phyloP scores from a whole-genome alignment of 495 filamentous ascomycete genomes.

The Tuber indicum region DNA sequence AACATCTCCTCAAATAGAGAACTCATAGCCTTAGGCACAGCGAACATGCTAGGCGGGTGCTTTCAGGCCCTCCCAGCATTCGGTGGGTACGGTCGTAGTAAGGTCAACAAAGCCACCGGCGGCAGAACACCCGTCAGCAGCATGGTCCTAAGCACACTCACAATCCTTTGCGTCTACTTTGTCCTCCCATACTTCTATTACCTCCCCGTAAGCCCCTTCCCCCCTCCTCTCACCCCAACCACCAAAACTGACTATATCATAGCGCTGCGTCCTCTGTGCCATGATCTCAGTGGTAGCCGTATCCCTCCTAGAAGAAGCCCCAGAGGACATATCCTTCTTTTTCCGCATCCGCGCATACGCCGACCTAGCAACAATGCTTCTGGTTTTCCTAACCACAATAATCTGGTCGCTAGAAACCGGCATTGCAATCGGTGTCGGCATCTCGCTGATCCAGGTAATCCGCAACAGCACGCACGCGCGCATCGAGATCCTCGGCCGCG shows the following conservation, averaged over 20 bases:
- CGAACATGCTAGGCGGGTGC: slow-evolving; percentile 82
- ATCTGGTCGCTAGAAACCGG: slow-evolving; percentile 82
- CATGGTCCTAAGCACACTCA: slow-evolving; percentile 73
- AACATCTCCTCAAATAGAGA: slow-evolving; percentile 86
- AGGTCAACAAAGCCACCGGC: slow-evolving; percentile 86
- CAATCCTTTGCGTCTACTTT: slow-evolving; percentile 69
- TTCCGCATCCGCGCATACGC: slow-evolving; percentile 71
- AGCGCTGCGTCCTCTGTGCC: slow-evolving; percentile 61
- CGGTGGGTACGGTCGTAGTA: slow-evolving; percentile 92
- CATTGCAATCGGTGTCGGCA: slow-evolving; percentile 80
- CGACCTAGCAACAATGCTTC: slow-evolving; percentile 76
- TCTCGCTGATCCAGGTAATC: slow-evolving; percentile 83
- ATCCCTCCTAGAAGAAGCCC: slow-evolving; percentile 90
- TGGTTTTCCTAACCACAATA: slow-evolving; percentile 86
- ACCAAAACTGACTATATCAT: neutral
- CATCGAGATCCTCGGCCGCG: slow-evolving; percentile 92
- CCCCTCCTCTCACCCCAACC: neutral
- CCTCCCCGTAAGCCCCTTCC: slow-evolving; percentile 60
- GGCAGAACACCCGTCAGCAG: slow-evolving; percentile 89
- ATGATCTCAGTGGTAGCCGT: slow-evolving; percentile 96
- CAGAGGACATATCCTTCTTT: slow-evolving; percentile 87
- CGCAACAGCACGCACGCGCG: slow-evolving; percentile 81
- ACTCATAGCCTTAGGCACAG: slow-evolving; percentile 82
- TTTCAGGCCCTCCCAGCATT: slow-evolving; percentile 91
- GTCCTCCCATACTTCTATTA: slow-evolving; percentile 90